Base-by-base conservation (phyloP, 257 asterid species). In the Przewalskia tangutica region DNA sequence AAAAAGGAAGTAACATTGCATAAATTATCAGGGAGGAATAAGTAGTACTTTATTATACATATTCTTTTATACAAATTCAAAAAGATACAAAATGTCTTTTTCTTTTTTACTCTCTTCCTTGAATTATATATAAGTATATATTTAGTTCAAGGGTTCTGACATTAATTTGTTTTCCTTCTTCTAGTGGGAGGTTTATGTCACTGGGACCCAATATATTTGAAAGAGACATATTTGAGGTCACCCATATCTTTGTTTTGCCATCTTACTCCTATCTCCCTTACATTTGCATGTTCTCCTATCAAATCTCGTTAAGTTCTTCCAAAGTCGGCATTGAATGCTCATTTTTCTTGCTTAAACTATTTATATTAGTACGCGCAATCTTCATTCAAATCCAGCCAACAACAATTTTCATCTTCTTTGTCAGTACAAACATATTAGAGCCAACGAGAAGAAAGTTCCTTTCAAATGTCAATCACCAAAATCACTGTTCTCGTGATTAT, bases 211-310 rank as follows among this genome's bases (percentile, higher is more conserved):
- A 81, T 55, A 73, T 86, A 27, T 27, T 48, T 87, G 89, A 85
- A 85, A 84, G 88, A 81, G 94, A 89, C 93, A 86, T 16, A 84
- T 17, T 85, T 77, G 86, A 85, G 89, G 89, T 86, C 87, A 81
- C 89, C 90, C 95, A 90, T 87, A 85, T 88, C 90, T 87, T 64
- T 79, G 62, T 77, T 79, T 84, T 55, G 75, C 81, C 42, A 58
- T 48, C 81, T 79, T 83, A 87, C 82, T 87, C 85, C 86, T 86
- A 83, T 82, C 82, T 84, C 83, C 93, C 91, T 89, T 85, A 90
- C 95, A 90, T 60, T 23, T 90, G 88, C 97, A 91, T 90, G 94
- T 91, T 91, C 32, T 83, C 18, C 85, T 81, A 9, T 73, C 55
- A 32, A 81, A 82, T 79, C 77, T 16, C 63, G 46, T 82, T 59